These are phyloP conservation scores for Aspergillus saccharolyticus DNA, from an alignment of 495 filamentous ascomycete genomes.

Conservation along the genomic window DNA sequence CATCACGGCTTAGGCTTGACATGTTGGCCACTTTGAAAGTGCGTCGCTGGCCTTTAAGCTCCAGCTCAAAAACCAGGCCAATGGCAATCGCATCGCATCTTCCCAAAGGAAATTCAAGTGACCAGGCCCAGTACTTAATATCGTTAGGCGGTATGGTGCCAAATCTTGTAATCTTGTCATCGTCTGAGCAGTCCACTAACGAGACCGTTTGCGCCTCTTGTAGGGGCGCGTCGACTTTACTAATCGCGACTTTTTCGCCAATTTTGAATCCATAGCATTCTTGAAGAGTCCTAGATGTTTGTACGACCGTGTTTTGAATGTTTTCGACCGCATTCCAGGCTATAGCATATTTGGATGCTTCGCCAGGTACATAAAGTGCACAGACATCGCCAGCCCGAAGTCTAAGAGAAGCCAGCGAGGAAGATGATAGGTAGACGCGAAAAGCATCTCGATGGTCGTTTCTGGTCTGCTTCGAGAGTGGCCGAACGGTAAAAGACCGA, in stretches of 20 bases:
- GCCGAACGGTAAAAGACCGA: conserved; percentile 50
- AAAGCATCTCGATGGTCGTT: conserved; percentile 56
- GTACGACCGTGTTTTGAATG: conserved; percentile 57
- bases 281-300: conserved; percentile 62
- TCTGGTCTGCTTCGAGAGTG: conserved; percentile 46
- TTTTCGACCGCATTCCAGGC: conserved; percentile 62
- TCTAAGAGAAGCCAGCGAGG: conserved; percentile 55
- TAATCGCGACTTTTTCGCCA: conserved; percentile 55
- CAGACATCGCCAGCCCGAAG: conserved; percentile 57
- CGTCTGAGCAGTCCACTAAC: conserved; percentile 47
- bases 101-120: conserved; percentile 52
- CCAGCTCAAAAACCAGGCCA: conserved; percentile 43
- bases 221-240: conserved; percentile 32
- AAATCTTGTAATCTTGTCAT: conserved; percentile 29
- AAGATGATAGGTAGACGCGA: conserved; percentile 61
- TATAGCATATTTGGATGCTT: conserved; percentile 50
- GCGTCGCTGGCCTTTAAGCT: conserved; percentile 43
- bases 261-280: conserved; percentile 59
- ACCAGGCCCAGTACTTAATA: conserved; percentile 58
- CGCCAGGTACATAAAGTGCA: conserved; percentile 41
- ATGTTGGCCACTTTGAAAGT: conserved; percentile 40
- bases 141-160: conserved; percentile 40
- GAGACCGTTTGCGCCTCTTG: conserved; percentile 40
- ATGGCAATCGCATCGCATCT: conserved; percentile 39
- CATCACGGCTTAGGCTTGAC: conserved; percentile 18